Evolutionary conservation across 2,329 filamentous ascomycete genomes (phyloP), one percentile per base, ranked within the genome.

Genomic region (Pseudogymnoascus sp.): DNA sequence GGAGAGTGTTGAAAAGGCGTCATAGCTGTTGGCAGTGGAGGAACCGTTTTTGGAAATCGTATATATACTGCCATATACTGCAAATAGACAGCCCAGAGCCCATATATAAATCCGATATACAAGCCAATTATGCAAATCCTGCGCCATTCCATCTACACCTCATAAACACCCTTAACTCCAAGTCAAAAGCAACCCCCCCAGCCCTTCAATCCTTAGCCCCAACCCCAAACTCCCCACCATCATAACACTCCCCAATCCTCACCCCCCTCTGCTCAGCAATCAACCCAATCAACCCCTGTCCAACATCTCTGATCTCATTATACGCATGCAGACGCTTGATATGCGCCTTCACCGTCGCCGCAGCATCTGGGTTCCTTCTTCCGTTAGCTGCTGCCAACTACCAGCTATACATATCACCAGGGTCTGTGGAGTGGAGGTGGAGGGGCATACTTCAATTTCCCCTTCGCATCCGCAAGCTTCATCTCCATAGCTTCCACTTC

Each of bases 291-390:
- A 90, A 71, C 0, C 86, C 87, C 70, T 86, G 82, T 0, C 83
- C 87, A 6, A 88, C 78, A 73, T 90, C 88, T 67, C 86, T 85
- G 69, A 90, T 84, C 73, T 89, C 87, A 69, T 90, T 90, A 75
- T 90, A 90, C 64, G 83, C 78, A 68, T 89, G 86, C 34, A 90
- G 77, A 3, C 87, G 77, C 65, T 79, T 80, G 70, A 90, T 90
- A 72, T 90, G 87, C 34, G 77, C 76, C 63, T 85, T 81, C 62
- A 88, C 83, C 8, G 84, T 82, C 19, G 76, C 75, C 43, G 82
- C 77, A 6, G 73, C 71, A 2, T 16, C 31, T 16, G 23, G 23
- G 57, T 61, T 37, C 14, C 34, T 61, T 14, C 4, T 16, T 8
- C 6, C 6, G 37, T 41, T 19, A 41, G 37, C 13, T 37, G 6